Conservation (phyloP, 2,329 filamentous ascomycete genomes). For the Neobulgaria alba region DNA sequence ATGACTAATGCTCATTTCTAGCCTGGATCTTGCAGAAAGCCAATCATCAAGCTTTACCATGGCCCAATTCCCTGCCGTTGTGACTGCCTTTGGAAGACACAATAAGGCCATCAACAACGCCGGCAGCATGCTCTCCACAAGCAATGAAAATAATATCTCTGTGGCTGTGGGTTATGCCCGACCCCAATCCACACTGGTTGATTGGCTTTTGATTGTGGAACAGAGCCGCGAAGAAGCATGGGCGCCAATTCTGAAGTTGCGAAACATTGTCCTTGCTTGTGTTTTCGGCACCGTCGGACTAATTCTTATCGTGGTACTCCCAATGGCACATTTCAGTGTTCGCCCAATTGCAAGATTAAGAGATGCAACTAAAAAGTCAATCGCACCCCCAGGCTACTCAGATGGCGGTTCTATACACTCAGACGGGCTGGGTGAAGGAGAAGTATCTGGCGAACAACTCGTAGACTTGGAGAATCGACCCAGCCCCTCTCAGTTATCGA, state of each 20-base stretch:
- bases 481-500: constrained; percentile 17
- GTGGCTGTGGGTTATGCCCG: constrained; percentile 79
- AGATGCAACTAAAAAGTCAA: constrained; percentile 26
- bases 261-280: constrained; percentile 72
- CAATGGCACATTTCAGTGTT: constrained; percentile 74
- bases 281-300: constrained; percentile 75
- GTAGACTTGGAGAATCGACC: constrained; percentile 16
- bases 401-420: constrained; percentile 24
- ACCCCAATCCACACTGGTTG: constrained; percentile 56
- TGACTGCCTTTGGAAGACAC: constrained; percentile 47
- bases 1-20: no score
- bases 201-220: constrained; percentile 80
- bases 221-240: constrained; percentile 68
- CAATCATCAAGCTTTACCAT: constrained; percentile 45
- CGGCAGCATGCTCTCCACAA: constrained; percentile 57
- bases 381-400: constrained; percentile 27
- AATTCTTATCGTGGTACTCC: constrained; percentile 63
- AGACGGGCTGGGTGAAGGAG: constrained; percentile 17
- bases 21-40: constrained; percentile 30
- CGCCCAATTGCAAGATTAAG: constrained; percentile 46
- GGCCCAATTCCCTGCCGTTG: constrained; percentile 52
- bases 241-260: constrained; percentile 63
- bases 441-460: constrained; percentile 15
- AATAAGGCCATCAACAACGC: constrained; percentile 53
- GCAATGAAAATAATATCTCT: constrained; percentile 58